These are phyloP conservation scores for Phaffomyces opuntiae DNA, from an alignment of 805 yeast species.

Conservation along the genomic window DNA sequence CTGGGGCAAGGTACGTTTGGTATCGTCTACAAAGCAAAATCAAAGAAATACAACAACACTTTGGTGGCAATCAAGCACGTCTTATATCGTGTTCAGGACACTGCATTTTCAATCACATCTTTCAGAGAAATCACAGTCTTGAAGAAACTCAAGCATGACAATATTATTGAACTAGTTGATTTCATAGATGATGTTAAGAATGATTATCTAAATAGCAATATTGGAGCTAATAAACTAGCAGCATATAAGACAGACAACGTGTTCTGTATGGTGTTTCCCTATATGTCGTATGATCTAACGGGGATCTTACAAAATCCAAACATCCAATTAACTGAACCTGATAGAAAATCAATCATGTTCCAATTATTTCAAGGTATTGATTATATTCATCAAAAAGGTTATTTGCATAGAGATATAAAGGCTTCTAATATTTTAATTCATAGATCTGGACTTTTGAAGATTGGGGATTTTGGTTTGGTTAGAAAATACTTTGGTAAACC, in stretches of 20 bases:
- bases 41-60: constrained; percentile 20
- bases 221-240: background rate
- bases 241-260: constrained; percentile 16
- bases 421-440: constrained; percentile 91
- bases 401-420: constrained; percentile 84
- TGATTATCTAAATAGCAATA: constrained; percentile 10
- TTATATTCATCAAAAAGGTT: constrained; percentile 60
- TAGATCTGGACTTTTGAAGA: constrained; percentile 67
- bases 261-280: constrained; percentile 86
- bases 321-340: constrained; percentile 51
- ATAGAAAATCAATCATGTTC: constrained; percentile 73
- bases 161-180: constrained; percentile 72
- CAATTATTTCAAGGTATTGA: constrained; percentile 78
- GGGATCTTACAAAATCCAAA: constrained; percentile 81
- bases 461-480: constrained; percentile 96
- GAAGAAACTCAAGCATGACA: constrained; percentile 59
- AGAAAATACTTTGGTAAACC: constrained; percentile 57
- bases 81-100: constrained; percentile 39
- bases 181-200: constrained; percentile 52
- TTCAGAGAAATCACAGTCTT: constrained; percentile 84
- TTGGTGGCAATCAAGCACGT: constrained; percentile 85
- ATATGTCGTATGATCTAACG: constrained; percentile 86
- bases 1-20: constrained; percentile 88
- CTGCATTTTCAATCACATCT: constrained; percentile 84
- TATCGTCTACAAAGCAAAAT: constrained; percentile 72